Evolutionary conservation across 306 rosid species (phyloP), one percentile per base, ranked within the genome.

Genomic region (Castanospermum australe): DNA sequence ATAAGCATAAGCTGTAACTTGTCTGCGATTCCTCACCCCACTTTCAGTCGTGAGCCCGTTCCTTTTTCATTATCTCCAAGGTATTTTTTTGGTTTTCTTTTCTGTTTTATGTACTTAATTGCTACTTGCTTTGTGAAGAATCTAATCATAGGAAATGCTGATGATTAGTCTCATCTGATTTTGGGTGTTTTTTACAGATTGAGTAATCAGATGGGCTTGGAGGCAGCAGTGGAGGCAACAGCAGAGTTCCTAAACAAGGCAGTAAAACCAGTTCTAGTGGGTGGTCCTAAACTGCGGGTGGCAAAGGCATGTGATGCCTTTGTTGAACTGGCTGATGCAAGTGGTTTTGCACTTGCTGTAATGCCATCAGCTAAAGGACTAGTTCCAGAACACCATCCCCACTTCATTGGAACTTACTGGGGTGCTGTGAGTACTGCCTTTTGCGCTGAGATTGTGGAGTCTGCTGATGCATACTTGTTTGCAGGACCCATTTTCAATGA

Each of bases 1-100:
- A 92, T 92, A 30, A 92, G 99, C 84, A 84, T 94, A 50, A 84
- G 97, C 79, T 92, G 95, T n/a, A 91, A 94, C 81, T 81, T 94
- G 86, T 36, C 89, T 3, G 80, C 50, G 25, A 67, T 88, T 66
- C 91, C 91, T 77, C 94, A 90, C 75, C 92, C 92, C 2, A 88
- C 94, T 36, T 90, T 90, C 81, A 77, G 66, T 52, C 85, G 87
- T 3, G 89, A 90, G 0, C 94, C 92, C 0, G 94, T 90, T 84
- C 94, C 94, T 1, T 88, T 90, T 84, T 77, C 82, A 0, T 38
- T 90, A 0, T 54, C 84, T 32, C 92, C 92, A 32, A 86, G 4
- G 94, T 86, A 80, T 82, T 73, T n/a, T 21, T 13, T 35, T n/a
- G 21, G 12, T 15, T 8, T 11, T 55, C 54, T 47, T 33, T 30